phyloP scores from a whole-genome alignment of 768 basidiomycete species.

The Kwoniella botswanensis region DNA sequence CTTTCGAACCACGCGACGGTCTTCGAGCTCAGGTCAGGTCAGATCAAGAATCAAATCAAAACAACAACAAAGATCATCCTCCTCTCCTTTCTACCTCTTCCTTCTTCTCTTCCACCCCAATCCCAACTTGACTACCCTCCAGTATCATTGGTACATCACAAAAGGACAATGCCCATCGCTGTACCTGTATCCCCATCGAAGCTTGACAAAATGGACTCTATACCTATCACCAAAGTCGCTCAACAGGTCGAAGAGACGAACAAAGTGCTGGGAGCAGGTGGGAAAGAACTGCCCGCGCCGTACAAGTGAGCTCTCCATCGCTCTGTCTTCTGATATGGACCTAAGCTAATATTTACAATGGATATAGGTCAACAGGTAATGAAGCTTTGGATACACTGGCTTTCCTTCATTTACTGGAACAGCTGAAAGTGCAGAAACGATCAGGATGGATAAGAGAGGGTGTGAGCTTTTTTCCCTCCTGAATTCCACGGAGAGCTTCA shows the following conservation, averaged over 20 bases:
- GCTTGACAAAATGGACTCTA: constrained; percentile 27
- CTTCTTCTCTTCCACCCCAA: not conserved
- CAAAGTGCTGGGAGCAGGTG: constrained; percentile 47
- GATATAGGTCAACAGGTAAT: constrained; percentile 60
- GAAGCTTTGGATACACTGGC: constrained; percentile 73
- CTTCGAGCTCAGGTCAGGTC: not conserved
- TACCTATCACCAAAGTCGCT: not conserved
- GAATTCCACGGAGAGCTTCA: not conserved
- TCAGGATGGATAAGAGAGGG: constrained; percentile 92
- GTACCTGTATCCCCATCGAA: constrained; percentile 4
- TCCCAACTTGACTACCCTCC: not conserved
- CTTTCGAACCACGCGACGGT: constrained; percentile 12
- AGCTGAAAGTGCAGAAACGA: constrained; percentile 93
- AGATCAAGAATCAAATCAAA: too few species aligned
- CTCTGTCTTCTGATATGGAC: not conserved
- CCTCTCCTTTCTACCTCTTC: not conserved
- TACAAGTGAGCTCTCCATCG: constrained; percentile 48
- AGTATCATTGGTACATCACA: not conserved
- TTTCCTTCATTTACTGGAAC: constrained; percentile 86
- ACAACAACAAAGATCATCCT: not conserved
- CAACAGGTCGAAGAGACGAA: constrained; percentile 10
- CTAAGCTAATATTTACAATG: not conserved
- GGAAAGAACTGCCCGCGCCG: constrained; percentile 50
- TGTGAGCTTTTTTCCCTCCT: constrained; percentile 63
- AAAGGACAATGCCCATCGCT: constrained; percentile 10